phyloP scores from a whole-genome alignment of 768 basidiomycete genomes.

The Kwoniella sp. region DNA sequence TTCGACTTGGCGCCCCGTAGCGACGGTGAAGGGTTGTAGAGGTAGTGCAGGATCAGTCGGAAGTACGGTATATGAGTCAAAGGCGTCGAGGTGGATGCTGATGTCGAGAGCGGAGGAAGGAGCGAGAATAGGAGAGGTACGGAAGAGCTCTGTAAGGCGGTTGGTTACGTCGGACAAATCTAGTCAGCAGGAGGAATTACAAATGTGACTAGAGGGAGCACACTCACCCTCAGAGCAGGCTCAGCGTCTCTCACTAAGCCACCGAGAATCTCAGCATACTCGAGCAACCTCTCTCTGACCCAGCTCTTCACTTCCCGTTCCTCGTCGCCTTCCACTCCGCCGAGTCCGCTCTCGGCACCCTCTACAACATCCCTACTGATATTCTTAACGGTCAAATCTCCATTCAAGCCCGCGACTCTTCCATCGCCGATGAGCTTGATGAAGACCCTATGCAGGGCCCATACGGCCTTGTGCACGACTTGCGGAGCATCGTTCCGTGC shows the following conservation, averaged over 20 bases:
- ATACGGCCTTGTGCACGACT: slow-evolving; percentile 72
- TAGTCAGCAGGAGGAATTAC: background rate
- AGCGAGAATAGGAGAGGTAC: slow-evolving; percentile 42
- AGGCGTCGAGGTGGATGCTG: slow-evolving; percentile 24
- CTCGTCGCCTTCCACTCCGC: slow-evolving; percentile 58
- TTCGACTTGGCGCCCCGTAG: slow-evolving; percentile 40
- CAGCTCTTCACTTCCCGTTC: slow-evolving; percentile 68
- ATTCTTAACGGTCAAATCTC: slow-evolving; percentile 11
- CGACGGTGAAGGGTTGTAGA: slow-evolving; percentile 37
- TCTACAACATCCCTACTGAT: background rate
- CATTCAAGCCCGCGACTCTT: slow-evolving; percentile 58
- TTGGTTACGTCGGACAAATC: background rate
- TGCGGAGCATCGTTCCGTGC: slow-evolving; percentile 61
- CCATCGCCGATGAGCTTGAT: slow-evolving; percentile 66
- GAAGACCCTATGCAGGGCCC: slow-evolving; percentile 79
- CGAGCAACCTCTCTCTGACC: slow-evolving; percentile 74
- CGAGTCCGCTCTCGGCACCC: slow-evolving; percentile 52
- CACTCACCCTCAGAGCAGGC: slow-evolving; percentile 69
- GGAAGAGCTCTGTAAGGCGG: slow-evolving; percentile 49
- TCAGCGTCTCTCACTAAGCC: slow-evolving; percentile 78
- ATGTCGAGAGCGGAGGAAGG: slow-evolving; percentile 39
- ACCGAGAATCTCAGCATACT: slow-evolving; percentile 70
- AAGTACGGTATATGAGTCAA: slow-evolving; percentile 46
- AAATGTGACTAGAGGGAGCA: background rate
- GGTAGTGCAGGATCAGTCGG: slow-evolving; percentile 26